phyloP scores from a whole-genome alignment of 164 flowering plant genomes.

The Platanus orientalis region DNA sequence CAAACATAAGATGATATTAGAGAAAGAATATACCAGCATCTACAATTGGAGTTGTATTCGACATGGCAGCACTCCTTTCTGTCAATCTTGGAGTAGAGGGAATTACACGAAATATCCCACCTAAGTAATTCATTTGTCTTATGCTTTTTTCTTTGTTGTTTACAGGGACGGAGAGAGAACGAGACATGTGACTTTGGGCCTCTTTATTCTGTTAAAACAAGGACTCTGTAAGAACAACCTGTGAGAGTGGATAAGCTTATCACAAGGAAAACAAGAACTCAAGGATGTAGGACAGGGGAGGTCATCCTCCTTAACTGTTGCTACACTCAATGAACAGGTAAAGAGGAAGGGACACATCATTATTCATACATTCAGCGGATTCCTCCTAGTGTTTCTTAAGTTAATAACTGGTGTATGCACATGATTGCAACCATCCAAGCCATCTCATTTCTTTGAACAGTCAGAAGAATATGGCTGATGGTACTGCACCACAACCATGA shows the following conservation, averaged over 20 bases:
- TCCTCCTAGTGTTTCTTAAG: not conserved
- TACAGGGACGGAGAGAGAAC: conserved; percentile 89
- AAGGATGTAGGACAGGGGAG: not conserved
- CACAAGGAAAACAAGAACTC: not conserved
- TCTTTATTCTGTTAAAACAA: conserved; percentile 45
- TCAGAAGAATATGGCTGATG: not conserved
- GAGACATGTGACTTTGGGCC: conserved; percentile 39
- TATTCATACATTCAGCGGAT: not conserved
- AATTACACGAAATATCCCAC: conserved; percentile 59
- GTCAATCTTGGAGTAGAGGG: conserved; percentile 70
- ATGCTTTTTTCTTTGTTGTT: conserved; percentile 40
- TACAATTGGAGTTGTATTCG: conserved; percentile 19
- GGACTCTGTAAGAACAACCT: conserved; percentile 3
- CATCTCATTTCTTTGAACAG: not conserved
- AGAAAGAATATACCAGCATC: conserved; percentile 48
- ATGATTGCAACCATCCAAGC: not conserved
- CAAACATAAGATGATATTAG: conserved; percentile 5
- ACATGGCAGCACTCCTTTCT: conserved; percentile 30
- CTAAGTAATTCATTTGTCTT: conserved; percentile 61
- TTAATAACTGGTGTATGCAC: not conserved
- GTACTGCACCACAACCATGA: not conserved
- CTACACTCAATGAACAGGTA: not conserved
- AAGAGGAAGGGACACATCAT: not conserved
- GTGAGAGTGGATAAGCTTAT: not conserved
- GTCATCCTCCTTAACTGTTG: not conserved